A percentile compares a stretch with the other conserved stretches of the same genome.
Evolutionary conservation across 192 early-diverging fungal genomes (phyloP).

Genomic region (Mortierella hygrophila): DNA sequence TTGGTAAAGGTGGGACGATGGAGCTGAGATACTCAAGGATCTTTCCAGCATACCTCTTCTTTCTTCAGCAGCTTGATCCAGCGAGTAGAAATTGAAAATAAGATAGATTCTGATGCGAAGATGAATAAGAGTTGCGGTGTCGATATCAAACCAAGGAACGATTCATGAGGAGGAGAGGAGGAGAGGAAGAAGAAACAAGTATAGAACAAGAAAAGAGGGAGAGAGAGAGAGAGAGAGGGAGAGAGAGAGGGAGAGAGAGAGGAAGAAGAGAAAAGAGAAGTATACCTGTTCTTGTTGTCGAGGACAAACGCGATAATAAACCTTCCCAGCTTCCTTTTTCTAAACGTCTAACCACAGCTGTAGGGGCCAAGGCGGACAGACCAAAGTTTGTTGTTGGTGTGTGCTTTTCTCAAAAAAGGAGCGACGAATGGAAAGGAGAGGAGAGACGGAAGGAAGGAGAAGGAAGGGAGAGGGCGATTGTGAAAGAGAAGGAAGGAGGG

Average conservation of each 20-base stretch:
- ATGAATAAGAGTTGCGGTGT: neutral
- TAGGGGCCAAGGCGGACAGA: neutral
- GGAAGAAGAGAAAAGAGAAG: too few species aligned
- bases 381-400: neutral
- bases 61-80: neutral
- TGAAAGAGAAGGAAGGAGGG: neutral
- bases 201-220: neutral
- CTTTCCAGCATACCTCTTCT: neutral
- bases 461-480: neutral
- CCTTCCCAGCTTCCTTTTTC: neutral
- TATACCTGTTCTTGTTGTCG: neutral
- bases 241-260: neutral
- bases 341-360: conserved; percentile 2
- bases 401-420: neutral
- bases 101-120: neutral
- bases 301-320: conserved; percentile 10
- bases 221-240: neutral
- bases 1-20: neutral
- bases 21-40: neutral
- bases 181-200: neutral
- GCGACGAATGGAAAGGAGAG: neutral
- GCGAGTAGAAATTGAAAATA: neutral
- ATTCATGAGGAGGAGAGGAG: neutral
- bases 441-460: neutral
- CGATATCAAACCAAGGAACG: neutral